Base-by-base conservation (phyloP, 1,139 yeast genomes). In the Lodderomyces pseudojiufengensis region DNA sequence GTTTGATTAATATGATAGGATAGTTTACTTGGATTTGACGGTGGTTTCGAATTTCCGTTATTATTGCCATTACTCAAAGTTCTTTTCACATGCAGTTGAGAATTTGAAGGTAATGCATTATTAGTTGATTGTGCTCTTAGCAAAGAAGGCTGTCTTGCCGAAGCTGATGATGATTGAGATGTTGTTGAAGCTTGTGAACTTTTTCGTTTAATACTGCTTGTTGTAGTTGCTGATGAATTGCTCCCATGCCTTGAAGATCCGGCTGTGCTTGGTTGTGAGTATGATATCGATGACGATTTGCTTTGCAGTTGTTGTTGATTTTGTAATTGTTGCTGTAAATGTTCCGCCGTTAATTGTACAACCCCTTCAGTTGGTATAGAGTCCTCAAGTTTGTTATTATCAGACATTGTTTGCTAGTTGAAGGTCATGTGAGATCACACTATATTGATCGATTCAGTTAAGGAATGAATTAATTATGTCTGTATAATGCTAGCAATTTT, bases 141-240 rank as follows among this genome's bases (percentile, higher is more conserved):
- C 14, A 51, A 32, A 11, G 52, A 54, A 27, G 49, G 37, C 30
- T 54, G 40, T 6, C 39, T 34, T 16, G 42, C 22, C 3, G 38
- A 29, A 12, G 38, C 16, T 4, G 36, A 33, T 12, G 32, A 30
- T 15, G 46, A 27, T 3, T 38, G 25, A 9, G 31, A 21, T 23
- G 27, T 9, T 9, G 24, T 32, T 12, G 23, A 29, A 31, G 27
- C 26, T 10, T 24, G 20, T 8, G 32, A 24, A 11, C 32, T 27
- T 11, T 27, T 31, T 15, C 26, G 16, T 6, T 29, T 33, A 22
- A 13, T 16, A 8, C 29, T 27, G n/a, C n/a, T 14, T 18, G 30
- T 9, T 27, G 33, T 4, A 22, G 20, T 21, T 31, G 32, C 11
- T 24, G 24, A 15, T 20, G 18, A 6, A 11, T 3, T 9, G 14